Evolutionary conservation across 768 basidiomycete species (phyloP).

Genomic region (Suillus subluteus): DNA sequence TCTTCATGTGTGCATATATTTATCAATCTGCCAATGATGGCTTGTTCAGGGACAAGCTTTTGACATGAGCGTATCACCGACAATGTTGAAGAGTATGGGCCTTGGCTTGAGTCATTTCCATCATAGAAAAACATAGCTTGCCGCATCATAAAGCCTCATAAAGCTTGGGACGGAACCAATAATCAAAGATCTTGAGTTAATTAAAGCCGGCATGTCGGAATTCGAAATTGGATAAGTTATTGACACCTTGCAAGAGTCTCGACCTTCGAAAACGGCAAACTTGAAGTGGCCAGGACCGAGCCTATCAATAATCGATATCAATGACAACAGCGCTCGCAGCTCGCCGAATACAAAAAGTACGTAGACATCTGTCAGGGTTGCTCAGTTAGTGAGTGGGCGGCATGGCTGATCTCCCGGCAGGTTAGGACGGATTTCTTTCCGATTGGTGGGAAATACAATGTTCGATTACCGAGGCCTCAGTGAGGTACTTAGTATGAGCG

Average conservation of each 20-base stretch:
- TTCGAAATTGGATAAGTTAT: background rate
- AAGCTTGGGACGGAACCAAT: background rate
- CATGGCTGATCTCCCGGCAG: background rate
- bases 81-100: background rate
- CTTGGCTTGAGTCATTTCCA: background rate
- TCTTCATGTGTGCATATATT: background rate
- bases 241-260: background rate
- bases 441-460: background rate
- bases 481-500: too few species aligned
- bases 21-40: background rate
- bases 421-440: background rate
- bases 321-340: background rate
- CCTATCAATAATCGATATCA: constrained; percentile 4
- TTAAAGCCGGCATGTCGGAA: constrained; percentile 6
- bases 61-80: background rate
- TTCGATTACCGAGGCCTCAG: too few species aligned
- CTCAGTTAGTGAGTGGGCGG: background rate
- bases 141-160: background rate
- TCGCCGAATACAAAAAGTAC: background rate
- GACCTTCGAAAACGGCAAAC: constrained; percentile 6
- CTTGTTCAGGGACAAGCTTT: too few species aligned
- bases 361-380: constrained; percentile 1
- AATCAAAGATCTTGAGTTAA: constrained; percentile 5
- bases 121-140: constrained; percentile 9
- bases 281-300: background rate